These are phyloP conservation scores for Silene conica DNA, from an alignment of 148 eudicot species.

Conservation along the genomic window DNA sequence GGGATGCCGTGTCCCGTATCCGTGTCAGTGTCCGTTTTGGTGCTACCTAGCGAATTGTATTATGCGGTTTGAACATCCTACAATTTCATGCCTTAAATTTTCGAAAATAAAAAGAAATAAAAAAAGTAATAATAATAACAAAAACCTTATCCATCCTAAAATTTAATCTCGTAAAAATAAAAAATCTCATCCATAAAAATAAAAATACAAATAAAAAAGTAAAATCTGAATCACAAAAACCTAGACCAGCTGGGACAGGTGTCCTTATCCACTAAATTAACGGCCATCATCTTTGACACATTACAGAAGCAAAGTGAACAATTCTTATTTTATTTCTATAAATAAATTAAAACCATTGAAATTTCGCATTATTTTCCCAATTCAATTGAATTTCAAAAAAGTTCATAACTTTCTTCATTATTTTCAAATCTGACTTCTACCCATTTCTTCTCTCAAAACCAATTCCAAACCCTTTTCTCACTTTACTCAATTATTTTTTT, in stretches of 20 bases:
- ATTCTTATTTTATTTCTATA: neutral
- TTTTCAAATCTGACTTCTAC: slow-evolving; percentile 19
- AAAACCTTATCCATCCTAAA: neutral
- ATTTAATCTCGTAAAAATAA: neutral
- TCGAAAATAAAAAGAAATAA: too few relatives aligned
- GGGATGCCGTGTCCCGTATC: too few relatives aligned
- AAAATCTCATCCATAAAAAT: slow-evolving; percentile 18
- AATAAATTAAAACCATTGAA: neutral
- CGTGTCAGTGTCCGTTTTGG: too few relatives aligned
- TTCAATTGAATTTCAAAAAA: neutral
- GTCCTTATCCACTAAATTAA: slow-evolving; percentile 16
- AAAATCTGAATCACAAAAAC: slow-evolving; percentile 11
- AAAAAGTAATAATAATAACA: neutral
- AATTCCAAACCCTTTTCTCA: slow-evolving; percentile 22
- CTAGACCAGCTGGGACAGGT: slow-evolving; percentile 11
- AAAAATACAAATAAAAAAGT: neutral
- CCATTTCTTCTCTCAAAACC: slow-evolving; percentile 27
- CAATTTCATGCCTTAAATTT: too few relatives aligned
- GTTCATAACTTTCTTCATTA: slow-evolving; percentile 3
- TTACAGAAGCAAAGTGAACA: slow-evolving; percentile 17
- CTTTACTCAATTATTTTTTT: neutral
- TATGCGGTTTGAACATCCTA: too few relatives aligned
- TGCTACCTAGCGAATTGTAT: too few relatives aligned
- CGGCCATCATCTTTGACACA: slow-evolving; percentile 24
- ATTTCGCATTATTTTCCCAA: neutral